These are phyloP conservation scores for Auriculariales sp. DNA, from an alignment of 768 basidiomycete species.

Conservation along the genomic window DNA sequence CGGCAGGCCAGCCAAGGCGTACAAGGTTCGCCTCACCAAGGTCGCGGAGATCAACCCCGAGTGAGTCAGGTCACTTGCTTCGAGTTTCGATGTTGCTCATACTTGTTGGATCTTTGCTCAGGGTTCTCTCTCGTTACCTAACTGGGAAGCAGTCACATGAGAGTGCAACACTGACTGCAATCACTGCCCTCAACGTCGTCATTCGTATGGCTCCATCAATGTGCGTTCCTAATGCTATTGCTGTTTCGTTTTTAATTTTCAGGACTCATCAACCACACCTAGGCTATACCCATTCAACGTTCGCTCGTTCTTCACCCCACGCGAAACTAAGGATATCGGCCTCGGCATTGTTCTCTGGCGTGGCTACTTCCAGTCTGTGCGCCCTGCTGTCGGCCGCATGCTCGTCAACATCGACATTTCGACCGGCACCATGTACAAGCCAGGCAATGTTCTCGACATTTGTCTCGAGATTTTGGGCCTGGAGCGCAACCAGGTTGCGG, in stretches of 20 bases:
- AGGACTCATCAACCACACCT: neutral
- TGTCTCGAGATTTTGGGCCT: constrained; percentile 37
- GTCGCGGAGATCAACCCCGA: constrained; percentile 47
- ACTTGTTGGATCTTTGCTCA: constrained; percentile 13
- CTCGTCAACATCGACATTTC: constrained; percentile 68
- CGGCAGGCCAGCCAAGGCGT: constrained; percentile 35
- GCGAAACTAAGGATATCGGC: constrained; percentile 30
- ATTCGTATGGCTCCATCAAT: constrained; percentile 61
- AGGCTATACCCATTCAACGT: constrained; percentile 52
- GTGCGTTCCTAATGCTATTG: constrained; percentile 6
- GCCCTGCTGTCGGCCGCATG: constrained; percentile 48
- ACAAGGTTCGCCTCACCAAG: constrained; percentile 45
- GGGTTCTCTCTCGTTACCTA: constrained; percentile 50
- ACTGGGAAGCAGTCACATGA: constrained; percentile 52
- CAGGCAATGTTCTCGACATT: constrained; percentile 42
- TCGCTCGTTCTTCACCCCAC: constrained; percentile 56
- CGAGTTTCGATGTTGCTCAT: neutral
- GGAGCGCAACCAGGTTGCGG: constrained; percentile 13
- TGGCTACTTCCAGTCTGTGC: constrained; percentile 64
- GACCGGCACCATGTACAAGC: constrained; percentile 56
- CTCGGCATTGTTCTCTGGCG: constrained; percentile 58
- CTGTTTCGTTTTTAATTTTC: neutral
- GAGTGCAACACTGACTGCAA: constrained; percentile 49
- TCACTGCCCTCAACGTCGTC: constrained; percentile 60
- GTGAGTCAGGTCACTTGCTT: constrained; percentile 20